Conservation (phyloP, 176 grass and related monocot species). For the Musa beccarii region DNA sequence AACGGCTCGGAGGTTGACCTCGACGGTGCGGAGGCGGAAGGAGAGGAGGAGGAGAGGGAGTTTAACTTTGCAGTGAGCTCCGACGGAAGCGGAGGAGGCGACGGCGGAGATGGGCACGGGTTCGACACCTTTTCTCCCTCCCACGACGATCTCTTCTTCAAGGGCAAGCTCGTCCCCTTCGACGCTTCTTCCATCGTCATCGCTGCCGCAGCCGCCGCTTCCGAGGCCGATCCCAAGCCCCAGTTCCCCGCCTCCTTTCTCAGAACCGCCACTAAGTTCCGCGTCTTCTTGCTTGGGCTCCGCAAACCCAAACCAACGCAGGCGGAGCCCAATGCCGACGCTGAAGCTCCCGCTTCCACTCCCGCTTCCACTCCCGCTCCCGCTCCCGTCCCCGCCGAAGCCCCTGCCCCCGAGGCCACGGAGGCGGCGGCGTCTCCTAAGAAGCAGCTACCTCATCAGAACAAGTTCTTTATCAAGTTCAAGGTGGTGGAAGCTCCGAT, state of each 20-base stretch:
- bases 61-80: constrained; percentile 39
- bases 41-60: constrained; percentile 26
- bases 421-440: constrained; percentile 1
- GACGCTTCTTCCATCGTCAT: constrained; percentile 7
- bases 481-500: constrained; percentile 8
- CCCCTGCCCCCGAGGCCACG: constrained; percentile 23
- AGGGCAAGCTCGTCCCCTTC: constrained; percentile 3
- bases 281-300: constrained; percentile 49
- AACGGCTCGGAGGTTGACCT: constrained; percentile 45
- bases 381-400: not conserved
- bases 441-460: constrained; percentile 17
- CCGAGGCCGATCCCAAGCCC: constrained; percentile 25
- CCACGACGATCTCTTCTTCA: constrained; percentile 37
- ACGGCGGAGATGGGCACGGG: not conserved
- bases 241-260: constrained; percentile 18
- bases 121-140: constrained; percentile 28
- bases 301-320: constrained; percentile 33
- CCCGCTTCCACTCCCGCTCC: not conserved
- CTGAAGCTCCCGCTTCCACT: too few species aligned
- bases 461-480: constrained; percentile 16
- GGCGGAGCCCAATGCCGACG: not conserved
- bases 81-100: constrained; percentile 22
- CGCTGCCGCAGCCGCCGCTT: constrained; percentile 14
- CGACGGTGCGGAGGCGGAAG: constrained; percentile 24
- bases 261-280: constrained; percentile 31